Base-by-base conservation (phyloP, 2,329 filamentous ascomycete genomes). In the Diaporthe australafricana region DNA sequence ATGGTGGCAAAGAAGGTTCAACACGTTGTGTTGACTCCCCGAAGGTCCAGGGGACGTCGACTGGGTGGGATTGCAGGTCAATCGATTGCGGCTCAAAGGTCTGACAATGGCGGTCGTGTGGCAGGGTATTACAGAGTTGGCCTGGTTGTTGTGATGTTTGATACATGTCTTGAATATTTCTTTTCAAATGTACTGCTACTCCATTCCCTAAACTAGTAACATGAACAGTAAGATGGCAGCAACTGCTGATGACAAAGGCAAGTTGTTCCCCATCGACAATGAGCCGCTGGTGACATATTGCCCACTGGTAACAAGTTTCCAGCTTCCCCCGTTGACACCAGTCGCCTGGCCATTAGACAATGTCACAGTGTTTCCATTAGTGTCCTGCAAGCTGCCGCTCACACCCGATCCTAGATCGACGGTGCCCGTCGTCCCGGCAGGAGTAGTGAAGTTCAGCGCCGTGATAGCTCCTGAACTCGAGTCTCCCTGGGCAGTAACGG, bases 361-460 rank as follows among this genome's bases (percentile, higher is more conserved):
- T 16, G 40, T 8, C 3, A 72, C 27, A 9, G 60, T 60, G 14
- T 72, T 52, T 2, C 70, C 52, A 1, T 42, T 30, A 1, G 32
- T 9, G 5, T 55, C 65, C 22, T 32, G 68, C 42, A 72, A 45
- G 4, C 48, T 60, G 27, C 70, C 72, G 3, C 35, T 42, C 27
- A 67, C 68, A 17, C 50, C 65, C 5, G 22, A 17, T 9, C 69
- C 69, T 22, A 73, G 65, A 9, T 72, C 35, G 42, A 73, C 72
- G 4, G 68, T 70, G 3, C 72, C 72, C 1, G 65, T 69, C 2
- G 72, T 73, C 4, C 69, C 72, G 16, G 25, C 27, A 14, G 72
- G 72, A 16, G 69, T 66, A 20, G 60, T 67, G 11, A 73, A 60
- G 50, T 62, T 73, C 27, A 73, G 57, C 2, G 56, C 30, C n/a